Percentiles rank a stretch among this genome's conserved stretches.
These are phyloP conservation scores for Zymoseptoria tritici DNA, from an alignment of 2,329 filamentous ascomycete genomes.

Conservation along the genomic window DNA sequence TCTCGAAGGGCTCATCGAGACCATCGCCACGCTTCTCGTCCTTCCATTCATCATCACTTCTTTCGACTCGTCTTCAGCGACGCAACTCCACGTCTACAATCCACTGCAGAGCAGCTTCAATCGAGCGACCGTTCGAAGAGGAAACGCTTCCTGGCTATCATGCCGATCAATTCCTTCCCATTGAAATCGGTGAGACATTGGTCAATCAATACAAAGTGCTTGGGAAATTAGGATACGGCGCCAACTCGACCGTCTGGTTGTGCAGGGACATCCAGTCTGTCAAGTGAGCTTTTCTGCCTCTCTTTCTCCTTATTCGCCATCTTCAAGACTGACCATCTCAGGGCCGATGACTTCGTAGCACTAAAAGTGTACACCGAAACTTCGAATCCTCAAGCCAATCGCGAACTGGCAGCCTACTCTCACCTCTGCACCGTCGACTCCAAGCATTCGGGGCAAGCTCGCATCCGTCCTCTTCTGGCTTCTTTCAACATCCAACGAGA, in stretches of 20 bases:
- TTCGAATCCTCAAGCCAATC: not conserved
- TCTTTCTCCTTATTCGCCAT: no score
- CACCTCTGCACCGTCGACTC: not conserved
- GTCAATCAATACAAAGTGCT: slow-evolving; percentile 3
- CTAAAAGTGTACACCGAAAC: slow-evolving; percentile 1
- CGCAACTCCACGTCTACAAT: no score
- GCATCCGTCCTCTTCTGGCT: slow-evolving; percentile 1
- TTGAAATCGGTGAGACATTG: slow-evolving; percentile 3
- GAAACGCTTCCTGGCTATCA: slow-evolving; percentile 6
- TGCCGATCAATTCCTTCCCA: slow-evolving; percentile 4
- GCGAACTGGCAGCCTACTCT: not conserved
- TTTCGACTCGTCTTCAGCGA: no score
- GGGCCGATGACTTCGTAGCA: not conserved
- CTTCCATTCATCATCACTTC: no score
- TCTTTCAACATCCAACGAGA: slow-evolving; percentile 8
- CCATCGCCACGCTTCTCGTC: no score
- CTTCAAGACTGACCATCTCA: no score
- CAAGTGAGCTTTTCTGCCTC: no score
- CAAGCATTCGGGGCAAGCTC: not conserved
- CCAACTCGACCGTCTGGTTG: slow-evolving; percentile 7
- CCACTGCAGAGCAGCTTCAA: no score
- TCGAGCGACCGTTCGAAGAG: no score
- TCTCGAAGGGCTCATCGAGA: no score
- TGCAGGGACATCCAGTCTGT: slow-evolving; percentile 7
- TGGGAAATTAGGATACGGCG: slow-evolving; percentile 9